A percentile compares a stretch with the other conserved stretches of the same genome.
These are phyloP conservation scores for Carnegiea gigantea DNA, from an alignment of 179 eudicot genomes.

Conservation along the genomic window DNA sequence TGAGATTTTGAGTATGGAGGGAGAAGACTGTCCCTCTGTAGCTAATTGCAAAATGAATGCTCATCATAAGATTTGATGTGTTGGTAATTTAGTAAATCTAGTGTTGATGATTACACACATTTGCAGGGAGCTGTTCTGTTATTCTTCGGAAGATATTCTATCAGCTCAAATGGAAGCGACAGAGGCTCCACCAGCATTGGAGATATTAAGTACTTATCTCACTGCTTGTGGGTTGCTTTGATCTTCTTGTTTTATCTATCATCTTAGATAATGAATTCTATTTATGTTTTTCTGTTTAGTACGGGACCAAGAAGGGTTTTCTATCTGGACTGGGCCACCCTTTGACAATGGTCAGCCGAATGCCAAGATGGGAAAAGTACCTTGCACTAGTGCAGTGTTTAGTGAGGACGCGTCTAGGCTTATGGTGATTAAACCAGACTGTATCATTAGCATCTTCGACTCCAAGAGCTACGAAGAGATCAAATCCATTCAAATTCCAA, in stretches of 20 bases:
- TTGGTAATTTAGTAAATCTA: neutral
- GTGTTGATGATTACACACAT: neutral
- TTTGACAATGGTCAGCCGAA: slow-evolving; percentile 63
- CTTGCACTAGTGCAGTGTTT: slow-evolving; percentile 62
- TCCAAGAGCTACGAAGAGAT: slow-evolving; percentile 59
- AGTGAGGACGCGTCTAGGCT: slow-evolving; percentile 81
- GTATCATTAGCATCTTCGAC: slow-evolving; percentile 54
- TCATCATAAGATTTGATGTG: neutral
- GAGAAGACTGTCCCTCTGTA: neutral
- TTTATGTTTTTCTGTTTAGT: slow-evolving; percentile 41
- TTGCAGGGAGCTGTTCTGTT: slow-evolving; percentile 10
- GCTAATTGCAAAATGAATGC: neutral
- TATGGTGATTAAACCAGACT: slow-evolving; percentile 65
- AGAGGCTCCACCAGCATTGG: slow-evolving; percentile 47
- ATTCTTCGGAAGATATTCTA: neutral
- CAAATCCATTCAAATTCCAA: slow-evolving; percentile 56
- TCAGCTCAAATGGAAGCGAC: slow-evolving; percentile 44
- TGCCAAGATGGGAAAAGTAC: slow-evolving; percentile 51
- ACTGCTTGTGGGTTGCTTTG: neutral
- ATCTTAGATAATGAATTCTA: slow-evolving; percentile 2
- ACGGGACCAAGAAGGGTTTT: slow-evolving; percentile 67
- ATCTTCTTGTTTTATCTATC: neutral
- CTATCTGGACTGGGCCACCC: slow-evolving; percentile 82
- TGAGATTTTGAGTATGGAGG: neutral
- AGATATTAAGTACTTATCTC: slow-evolving; percentile 47